Percentiles rank a stretch among this genome's conserved stretches.
These are phyloP conservation scores for Acanthamoeba healyi DNA, from an alignment of 208 protist species.

Conservation along the genomic window DNA sequence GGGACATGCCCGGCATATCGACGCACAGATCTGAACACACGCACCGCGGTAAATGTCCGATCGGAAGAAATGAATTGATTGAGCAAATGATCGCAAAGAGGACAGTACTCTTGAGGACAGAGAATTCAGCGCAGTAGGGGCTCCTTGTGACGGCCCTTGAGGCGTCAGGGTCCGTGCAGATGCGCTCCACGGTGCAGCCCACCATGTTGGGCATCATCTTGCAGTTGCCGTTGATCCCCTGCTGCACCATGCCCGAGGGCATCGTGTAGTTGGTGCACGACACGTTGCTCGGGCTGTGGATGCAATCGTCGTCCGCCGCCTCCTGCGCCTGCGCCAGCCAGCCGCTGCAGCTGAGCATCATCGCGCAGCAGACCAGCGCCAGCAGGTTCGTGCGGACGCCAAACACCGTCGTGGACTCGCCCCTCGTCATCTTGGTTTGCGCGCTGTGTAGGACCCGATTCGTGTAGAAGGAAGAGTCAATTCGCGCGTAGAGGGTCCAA, in stretches of 20 bases:
- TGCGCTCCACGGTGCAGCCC: neutral
- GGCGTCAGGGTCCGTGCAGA: neutral
- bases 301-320: neutral
- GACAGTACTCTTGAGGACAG: constrained; percentile 2
- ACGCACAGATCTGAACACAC: neutral
- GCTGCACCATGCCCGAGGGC: neutral
- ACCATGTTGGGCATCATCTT: neutral
- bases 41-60: too few species aligned
- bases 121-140: neutral
- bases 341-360: too few species aligned
- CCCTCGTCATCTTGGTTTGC: too few species aligned
- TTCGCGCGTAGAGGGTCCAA: too few species aligned
- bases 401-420: too few species aligned
- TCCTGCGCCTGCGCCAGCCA: too few species aligned
- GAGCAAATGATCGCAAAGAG: neutral
- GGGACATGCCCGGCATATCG: constrained; percentile 76
- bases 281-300: neutral
- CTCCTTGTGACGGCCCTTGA: neutral
- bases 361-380: too few species aligned
- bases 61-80: neutral
- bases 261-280: neutral
- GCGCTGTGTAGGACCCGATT: too few species aligned
- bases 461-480: too few species aligned
- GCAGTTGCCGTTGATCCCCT: neutral
- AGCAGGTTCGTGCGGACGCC: too few species aligned